These are phyloP conservation scores for Phoma sp. DNA, from an alignment of 2,329 filamentous ascomycete genomes.

Conservation along the genomic window DNA sequence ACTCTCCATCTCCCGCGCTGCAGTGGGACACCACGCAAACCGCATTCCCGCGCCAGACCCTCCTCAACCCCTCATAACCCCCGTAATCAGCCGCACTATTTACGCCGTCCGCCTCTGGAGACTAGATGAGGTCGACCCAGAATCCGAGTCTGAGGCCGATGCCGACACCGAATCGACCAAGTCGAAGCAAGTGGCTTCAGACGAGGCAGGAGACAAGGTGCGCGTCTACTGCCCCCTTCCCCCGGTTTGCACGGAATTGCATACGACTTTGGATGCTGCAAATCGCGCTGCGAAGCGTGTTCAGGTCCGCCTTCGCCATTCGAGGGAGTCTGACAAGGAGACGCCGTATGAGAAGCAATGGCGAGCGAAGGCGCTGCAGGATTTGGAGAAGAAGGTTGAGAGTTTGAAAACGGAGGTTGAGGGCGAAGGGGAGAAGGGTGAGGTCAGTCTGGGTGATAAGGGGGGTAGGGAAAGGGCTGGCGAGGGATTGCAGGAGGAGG, in stretches of 20 bases:
- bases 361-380: constrained; percentile 20
- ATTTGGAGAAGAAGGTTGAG: constrained; percentile 22
- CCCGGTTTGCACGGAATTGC: constrained; percentile 21
- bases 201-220: not conserved
- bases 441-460: too few species aligned
- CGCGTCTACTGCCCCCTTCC: constrained; percentile 20
- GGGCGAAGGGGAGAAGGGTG: not conserved
- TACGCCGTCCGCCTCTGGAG: constrained; percentile 33
- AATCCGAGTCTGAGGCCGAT: not conserved
- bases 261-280: constrained; percentile 30
- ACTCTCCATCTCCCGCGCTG: constrained; percentile 28
- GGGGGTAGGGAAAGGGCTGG: not conserved
- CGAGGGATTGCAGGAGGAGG: not conserved
- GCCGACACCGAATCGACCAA: not conserved
- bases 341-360: constrained; percentile 12
- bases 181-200: not conserved
- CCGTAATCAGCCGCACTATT: constrained; percentile 16
- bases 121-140: constrained; percentile 9
- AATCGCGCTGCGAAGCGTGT: constrained; percentile 35
- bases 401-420: constrained; percentile 6
- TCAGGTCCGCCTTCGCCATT: constrained; percentile 34
- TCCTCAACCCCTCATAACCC: not conserved
- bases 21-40: constrained; percentile 19
- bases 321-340: constrained; percentile 11
- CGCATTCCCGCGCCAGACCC: not conserved